A percentile compares a stretch with the other conserved stretches of the same genome.
These are phyloP conservation scores for Fusarium anthophilum DNA, from an alignment of 2,329 filamentous ascomycete genomes.

Conservation along the genomic window DNA sequence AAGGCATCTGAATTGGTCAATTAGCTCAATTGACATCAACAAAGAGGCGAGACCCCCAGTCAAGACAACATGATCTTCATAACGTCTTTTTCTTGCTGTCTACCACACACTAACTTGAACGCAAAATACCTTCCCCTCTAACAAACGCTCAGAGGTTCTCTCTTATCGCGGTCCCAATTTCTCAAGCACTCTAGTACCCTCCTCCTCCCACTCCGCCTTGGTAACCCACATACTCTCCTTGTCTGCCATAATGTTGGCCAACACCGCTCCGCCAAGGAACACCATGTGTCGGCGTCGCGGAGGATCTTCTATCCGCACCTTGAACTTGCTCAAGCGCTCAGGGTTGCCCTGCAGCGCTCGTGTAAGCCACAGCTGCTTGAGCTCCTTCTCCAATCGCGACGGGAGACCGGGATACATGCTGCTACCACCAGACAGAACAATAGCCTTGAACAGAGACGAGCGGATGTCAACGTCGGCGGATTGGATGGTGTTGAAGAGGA, in stretches of 20 bases:
- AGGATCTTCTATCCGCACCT: conserved; percentile 98
- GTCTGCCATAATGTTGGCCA: conserved; percentile 99
- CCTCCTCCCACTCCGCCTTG: conserved; percentile 96
- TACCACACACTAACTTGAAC: conserved; percentile 34
- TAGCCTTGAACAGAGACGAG: conserved; percentile 93
- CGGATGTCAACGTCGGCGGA: conserved; percentile 94
- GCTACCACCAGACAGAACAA: conserved; percentile 94
- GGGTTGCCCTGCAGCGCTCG: conserved; percentile 90
- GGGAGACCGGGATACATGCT: conserved; percentile 99
- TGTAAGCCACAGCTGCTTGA: conserved; percentile 98
- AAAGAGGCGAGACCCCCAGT: neutral
- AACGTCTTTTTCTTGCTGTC: conserved; percentile 40
- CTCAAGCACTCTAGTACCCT: conserved; percentile 83
- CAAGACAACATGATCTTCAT: conserved; percentile 4
- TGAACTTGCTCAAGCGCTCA: conserved; percentile 97
- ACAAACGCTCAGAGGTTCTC: conserved; percentile 10
- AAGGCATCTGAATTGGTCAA: neutral
- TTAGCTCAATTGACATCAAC: neutral
- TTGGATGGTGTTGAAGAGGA: conserved; percentile 99
- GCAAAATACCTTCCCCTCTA: conserved; percentile 30
- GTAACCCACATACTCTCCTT: conserved; percentile 99
- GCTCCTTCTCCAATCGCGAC: conserved; percentile 94
- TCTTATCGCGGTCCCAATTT: conserved; percentile 88
- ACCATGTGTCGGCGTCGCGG: conserved; percentile 98
- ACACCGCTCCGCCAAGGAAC: conserved; percentile 95